phyloP scores from a whole-genome alignment of 768 basidiomycete genomes.

The Clavaria fumosa region DNA sequence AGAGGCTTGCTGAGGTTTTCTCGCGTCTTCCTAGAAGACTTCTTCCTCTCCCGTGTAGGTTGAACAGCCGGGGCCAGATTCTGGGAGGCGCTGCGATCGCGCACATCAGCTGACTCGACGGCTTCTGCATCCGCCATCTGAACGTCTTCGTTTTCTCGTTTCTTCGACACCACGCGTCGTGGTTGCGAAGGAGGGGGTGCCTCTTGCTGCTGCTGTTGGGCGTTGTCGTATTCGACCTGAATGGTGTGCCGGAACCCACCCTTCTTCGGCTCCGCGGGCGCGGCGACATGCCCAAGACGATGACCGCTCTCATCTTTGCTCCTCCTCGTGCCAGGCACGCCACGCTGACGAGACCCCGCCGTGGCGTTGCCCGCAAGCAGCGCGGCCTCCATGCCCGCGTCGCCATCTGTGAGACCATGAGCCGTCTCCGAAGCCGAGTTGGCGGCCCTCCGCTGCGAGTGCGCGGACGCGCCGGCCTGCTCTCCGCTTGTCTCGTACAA shows the following conservation, averaged over 20 bases:
- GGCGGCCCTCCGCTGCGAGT: conserved; percentile 11
- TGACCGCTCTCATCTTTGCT: conserved; percentile 4
- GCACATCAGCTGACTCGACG: too few species aligned
- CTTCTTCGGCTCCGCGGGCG: not conserved
- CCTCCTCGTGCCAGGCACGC: conserved; percentile 6
- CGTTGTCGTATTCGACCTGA: conserved; percentile 87
- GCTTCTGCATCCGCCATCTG: conserved; percentile 2
- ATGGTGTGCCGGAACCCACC: conserved; percentile 71
- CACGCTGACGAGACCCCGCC: conserved; percentile 6
- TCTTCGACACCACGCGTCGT: conserved; percentile 1
- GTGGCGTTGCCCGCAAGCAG: conserved; percentile 8
- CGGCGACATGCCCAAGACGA: not conserved
- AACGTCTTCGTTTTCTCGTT: conserved; percentile 2
- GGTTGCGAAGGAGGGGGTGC: not conserved
- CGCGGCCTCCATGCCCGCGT: too few species aligned
- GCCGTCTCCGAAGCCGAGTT: too few species aligned
- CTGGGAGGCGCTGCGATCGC: conserved; percentile 2
- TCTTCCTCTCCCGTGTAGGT: conserved; percentile 11
- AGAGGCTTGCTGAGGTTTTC: conserved; percentile 21
- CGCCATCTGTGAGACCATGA: too few species aligned
- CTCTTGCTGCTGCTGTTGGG: conserved; percentile 16
- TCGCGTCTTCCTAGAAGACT: too few species aligned
- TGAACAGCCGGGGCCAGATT: not conserved
- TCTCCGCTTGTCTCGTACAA: conserved; percentile 61
- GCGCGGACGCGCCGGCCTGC: conserved; percentile 35